These are phyloP conservation scores for Hypoxylon fragiforme DNA, from an alignment of 495 filamentous ascomycete genomes.

Conservation along the genomic window DNA sequence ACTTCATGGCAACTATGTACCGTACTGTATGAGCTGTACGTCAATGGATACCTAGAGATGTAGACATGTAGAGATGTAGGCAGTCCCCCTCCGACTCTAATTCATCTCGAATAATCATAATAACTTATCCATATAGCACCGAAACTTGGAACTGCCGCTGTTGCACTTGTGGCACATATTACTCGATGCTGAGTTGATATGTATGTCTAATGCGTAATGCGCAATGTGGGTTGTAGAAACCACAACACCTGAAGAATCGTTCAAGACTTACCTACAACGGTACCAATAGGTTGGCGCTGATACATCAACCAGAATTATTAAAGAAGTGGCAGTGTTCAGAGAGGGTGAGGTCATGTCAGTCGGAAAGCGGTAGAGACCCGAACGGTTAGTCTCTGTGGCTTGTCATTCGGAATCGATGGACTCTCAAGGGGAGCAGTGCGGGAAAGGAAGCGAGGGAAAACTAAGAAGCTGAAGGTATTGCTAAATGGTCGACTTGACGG, in stretches of 20 bases:
- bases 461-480: constrained; percentile 10
- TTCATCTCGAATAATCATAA: too few species aligned
- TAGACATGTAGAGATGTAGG: too few species aligned
- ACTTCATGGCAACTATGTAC: too few species aligned
- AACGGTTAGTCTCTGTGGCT: not conserved
- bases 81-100: too few species aligned
- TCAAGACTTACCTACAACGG: constrained; percentile 8
- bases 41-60: not conserved
- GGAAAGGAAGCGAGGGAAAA: constrained; percentile 5
- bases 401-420: constrained; percentile 12
- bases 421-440: not conserved
- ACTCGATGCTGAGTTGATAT: constrained; percentile 19
- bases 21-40: too few species aligned
- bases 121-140: too few species aligned
- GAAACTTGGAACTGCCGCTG: constrained; percentile 27
- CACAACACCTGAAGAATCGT: constrained; percentile 7
- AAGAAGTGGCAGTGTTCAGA: constrained; percentile 9
- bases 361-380: constrained; percentile 4
- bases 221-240: constrained; percentile 2
- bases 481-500: constrained; percentile 33
- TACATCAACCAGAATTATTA: constrained; percentile 20
- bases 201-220: not conserved
- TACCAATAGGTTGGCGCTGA: constrained; percentile 12
- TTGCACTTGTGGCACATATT: constrained; percentile 14
- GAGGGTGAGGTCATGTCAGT: constrained; percentile 25